Evolutionary conservation across 2,329 filamentous ascomycete species (phyloP), one percentile per base, ranked within the genome.

Genomic region (Stemphylium lycopersici): DNA sequence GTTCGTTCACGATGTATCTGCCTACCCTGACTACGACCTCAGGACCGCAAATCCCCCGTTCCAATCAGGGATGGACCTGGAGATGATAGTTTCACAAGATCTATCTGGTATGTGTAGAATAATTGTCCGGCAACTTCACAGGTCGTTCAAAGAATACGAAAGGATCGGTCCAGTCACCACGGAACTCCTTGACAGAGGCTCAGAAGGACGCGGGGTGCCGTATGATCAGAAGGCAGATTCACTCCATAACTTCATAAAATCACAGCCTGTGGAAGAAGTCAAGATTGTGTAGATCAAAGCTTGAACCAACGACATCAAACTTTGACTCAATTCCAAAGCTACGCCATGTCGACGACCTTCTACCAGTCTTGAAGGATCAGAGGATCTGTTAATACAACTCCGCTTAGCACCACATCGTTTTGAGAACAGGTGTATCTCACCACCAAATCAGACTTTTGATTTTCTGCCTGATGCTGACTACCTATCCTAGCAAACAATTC

Each of bases 61-160:
- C 1, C 4, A 6, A 24, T 1, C 1, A 8, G 20, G 12, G 2
- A 16, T 13, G 3, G 5, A 0, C 8, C n/a, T 37, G 2, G 29
- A 46, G 4, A n/a, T 46, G 2, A 11, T 2, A 32, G 20, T 0
- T n/a, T n/a, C n/a, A n/a, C n/a, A n/a, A n/a, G n/a, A n/a, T n/a
- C n/a, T n/a, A n/a, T n/a, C n/a, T n/a, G n/a, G n/a, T n/a, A n/a
- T n/a, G n/a, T n/a, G n/a, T n/a, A n/a, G n/a, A n/a, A 24, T 46
- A 6, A 20, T 26, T 2, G 1, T 37, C 6, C 22, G 22, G 20
- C 24, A 13, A 37, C 15, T 5, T 1, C 5, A 20, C 13, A 3
- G 12, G 5, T 26, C n/a, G 0, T 3, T 2, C 2, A 0, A 3
- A 10, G 6, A 26, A 13, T 37, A 37, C 6, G n/a, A 4, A 12